A percentile compares a stretch with the other conserved stretches of the same genome.
Evolutionary conservation across 441 rosid genomes (phyloP).

Genomic region (Adansonia madagascariensis): DNA sequence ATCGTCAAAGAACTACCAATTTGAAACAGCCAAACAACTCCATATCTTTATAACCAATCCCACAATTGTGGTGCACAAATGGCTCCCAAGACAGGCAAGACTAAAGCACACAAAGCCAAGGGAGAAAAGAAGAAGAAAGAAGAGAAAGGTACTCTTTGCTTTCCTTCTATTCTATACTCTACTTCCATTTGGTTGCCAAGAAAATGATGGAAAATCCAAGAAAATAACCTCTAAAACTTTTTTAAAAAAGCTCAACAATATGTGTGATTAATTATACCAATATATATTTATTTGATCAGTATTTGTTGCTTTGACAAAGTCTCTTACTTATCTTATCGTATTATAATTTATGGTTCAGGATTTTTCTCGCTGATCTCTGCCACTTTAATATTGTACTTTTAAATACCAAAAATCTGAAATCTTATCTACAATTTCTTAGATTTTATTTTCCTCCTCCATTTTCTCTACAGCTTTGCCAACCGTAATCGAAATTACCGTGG

Average conservation of each 20-base stretch:
- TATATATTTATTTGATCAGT: background rate
- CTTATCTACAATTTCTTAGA: background rate
- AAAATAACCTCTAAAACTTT: background rate
- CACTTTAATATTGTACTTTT: background rate
- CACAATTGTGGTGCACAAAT: conserved; percentile 41
- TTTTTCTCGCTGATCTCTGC: background rate
- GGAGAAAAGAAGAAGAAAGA: conserved; percentile 83
- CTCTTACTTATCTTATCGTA: background rate
- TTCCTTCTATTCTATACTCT: background rate
- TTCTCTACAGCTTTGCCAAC: conserved; percentile 63
- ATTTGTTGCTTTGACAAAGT: conserved; percentile 5
- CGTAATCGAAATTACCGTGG: conserved; percentile 58
- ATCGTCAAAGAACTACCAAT: conserved; percentile 29
- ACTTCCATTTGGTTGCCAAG: conserved; percentile 28
- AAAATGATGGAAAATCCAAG: conserved; percentile 19
- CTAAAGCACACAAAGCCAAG: conserved; percentile 63
- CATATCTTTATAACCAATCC: conserved; percentile 16
- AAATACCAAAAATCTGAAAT: background rate
- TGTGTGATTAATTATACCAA: background rate
- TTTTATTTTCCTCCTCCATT: background rate
- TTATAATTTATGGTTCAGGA: conserved; percentile 22
- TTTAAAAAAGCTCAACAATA: background rate
- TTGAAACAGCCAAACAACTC: conserved; percentile 18
- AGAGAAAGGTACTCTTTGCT: conserved; percentile 59
- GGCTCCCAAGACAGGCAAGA: conserved; percentile 79